Base-by-base conservation (phyloP, 768 basidiomycete genomes). In the Hypholoma fasciculare region DNA sequence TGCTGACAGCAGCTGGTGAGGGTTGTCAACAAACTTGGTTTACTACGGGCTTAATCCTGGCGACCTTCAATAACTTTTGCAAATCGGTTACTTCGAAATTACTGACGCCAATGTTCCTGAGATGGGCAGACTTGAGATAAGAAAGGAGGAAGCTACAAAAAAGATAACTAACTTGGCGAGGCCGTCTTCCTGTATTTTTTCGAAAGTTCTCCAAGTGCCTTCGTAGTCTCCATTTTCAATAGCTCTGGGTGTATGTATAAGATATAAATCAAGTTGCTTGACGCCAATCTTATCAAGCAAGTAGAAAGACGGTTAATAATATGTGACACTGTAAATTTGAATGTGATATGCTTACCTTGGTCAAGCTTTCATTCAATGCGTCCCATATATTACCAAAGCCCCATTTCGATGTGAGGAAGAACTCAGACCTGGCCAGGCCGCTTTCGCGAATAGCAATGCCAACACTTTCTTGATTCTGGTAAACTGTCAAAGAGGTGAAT, bases 31-130 rank as follows among this genome's bases (percentile, higher is more conserved):
- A 3, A n/a, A 85, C 88, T 75, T 92, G 89, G 65, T 92, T 90
- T 40, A 87, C 87, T 1, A 83, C 86, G 3, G 89, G 90, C 38
- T 78, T 82, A 62, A 86, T 70, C 37, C 71, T 75, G 0, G 85
- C 84, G 0, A 70, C 66, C 62, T 80, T 81, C 52, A 85, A 53
- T 3, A 90, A 60, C 3, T 69, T 69, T 63, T 87, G 74, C 16
- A 92, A 74, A 49, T 85, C 71, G 1, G 75, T 67, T 34, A 88
- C 60, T 4, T 65, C 67, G 68, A 87, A 90, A 70, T 91, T 91
- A 72, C 84, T 86, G 54, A 92, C 87, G 16, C 89, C 89, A 53
- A 89, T 88, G 67, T 83, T 87, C 79, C 86, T 89, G 56, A 16
- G 40, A 17, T 57, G 0, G 2, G 27, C 16, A 26, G 44, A 13